Conservation (phyloP, 306 rosid genomes). For the Citrullus amarus region DNA sequence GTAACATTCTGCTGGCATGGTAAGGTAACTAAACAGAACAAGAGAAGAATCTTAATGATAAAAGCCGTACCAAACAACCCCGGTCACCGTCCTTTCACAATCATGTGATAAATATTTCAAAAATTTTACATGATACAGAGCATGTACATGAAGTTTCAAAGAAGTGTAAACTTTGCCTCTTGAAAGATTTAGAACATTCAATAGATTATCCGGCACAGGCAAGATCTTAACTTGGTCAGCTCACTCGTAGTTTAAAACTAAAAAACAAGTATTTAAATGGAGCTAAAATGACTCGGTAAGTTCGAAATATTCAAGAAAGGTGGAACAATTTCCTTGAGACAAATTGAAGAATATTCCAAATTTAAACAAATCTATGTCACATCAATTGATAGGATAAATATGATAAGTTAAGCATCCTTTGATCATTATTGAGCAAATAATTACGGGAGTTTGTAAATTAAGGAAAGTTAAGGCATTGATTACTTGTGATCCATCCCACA, state of each 20-base stretch:
- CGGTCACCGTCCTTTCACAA: not conserved
- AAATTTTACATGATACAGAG: not conserved
- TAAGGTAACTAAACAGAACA: not conserved
- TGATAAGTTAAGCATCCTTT: not conserved
- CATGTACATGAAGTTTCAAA: not conserved
- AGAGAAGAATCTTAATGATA: not conserved
- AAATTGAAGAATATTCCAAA: not conserved
- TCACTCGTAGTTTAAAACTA: not conserved
- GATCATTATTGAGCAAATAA: not conserved
- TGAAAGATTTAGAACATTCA: not conserved
- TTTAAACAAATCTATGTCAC: not conserved
- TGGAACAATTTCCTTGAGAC: not conserved
- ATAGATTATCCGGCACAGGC: not conserved
- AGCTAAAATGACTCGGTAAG: not conserved
- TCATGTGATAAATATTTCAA: not conserved
- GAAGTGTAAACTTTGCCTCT: not conserved
- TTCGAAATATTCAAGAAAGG: not conserved
- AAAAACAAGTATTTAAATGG: not conserved
- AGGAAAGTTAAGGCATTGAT: not conserved
- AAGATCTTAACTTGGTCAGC: not conserved
- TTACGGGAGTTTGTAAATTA: not conserved
- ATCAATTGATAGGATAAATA: not conserved
- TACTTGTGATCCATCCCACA: constrained; percentile 99
- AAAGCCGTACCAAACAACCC: not conserved
- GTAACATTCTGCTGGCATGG: not conserved